Evolutionary conservation across 139 green algal species (phyloP), one percentile per base, ranked within the genome.

Genomic region (Astrephomene gubernaculifera): DNA sequence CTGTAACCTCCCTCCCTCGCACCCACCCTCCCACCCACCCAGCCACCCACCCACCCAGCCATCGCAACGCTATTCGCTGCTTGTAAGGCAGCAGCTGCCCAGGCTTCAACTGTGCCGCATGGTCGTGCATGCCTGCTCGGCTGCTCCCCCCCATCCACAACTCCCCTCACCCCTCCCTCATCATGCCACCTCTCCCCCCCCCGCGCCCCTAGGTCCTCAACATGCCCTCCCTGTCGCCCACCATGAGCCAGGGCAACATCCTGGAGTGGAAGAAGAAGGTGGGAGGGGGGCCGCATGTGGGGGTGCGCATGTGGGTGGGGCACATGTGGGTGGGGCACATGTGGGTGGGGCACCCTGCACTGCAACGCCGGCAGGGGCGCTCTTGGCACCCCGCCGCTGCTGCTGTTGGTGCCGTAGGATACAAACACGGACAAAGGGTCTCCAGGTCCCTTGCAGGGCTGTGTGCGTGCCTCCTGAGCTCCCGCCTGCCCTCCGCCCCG

Each of bases 191-290:
- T 65, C 19, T 35, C 57, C 89, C 31, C 92, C 91, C 3, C 35
- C 91, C 49, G 17, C 12, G 17, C 21, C 90, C 94, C 72, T 87
- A 94, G 64, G 86, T 95, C 52, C 81, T 99, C 52, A 86, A 89
- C 0, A 98, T 99, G 96, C 97, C 97, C 2, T 88, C 96, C 14
- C 90, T 99, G 44, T 98, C 95, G 19, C 97, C 97, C 39, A 99
- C 97, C 36, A 99, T 99, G 97, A 95, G 86, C 45, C 78, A 90
- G 67, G 97, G 97, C 53, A 99, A 98, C 89, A 97, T 99, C 67
- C 85, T 95, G 52, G 73, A 90, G 22, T 99, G 97, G 97, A 94
- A 94, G 53, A 98, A 98, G 79, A 95, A 97, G 80, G 97, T 96
- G 75, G 90, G 97, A 45, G 45, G 22, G 17, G 29, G 36, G 52